These are phyloP conservation scores for Neonectria coccinea DNA, from an alignment of 2,329 filamentous ascomycete species.

Conservation along the genomic window DNA sequence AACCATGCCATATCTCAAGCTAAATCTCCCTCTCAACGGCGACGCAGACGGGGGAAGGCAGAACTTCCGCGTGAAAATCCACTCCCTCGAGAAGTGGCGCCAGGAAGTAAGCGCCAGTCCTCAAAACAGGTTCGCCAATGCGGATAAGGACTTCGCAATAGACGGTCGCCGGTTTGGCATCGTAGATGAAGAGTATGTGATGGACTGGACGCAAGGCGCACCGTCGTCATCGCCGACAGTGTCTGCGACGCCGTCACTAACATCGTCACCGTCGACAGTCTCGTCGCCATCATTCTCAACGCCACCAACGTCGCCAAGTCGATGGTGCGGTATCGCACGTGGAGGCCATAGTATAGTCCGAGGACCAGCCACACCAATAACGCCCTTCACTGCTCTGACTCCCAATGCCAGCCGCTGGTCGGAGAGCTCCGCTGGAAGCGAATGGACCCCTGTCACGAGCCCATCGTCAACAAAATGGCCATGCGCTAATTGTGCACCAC, in stretches of 20 bases:
- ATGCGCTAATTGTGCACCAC: background rate
- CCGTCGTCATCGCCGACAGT: background rate
- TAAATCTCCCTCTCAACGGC: slow-evolving; percentile 6
- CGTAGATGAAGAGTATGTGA: background rate
- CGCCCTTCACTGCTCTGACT: background rate
- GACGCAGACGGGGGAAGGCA: background rate
- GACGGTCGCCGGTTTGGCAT: background rate
- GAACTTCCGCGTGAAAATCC: background rate
- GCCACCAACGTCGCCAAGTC: background rate
- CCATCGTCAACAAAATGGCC: background rate
- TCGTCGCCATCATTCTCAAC: background rate
- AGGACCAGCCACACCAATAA: background rate
- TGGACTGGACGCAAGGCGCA: background rate
- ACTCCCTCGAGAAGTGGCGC: slow-evolving; percentile 3
- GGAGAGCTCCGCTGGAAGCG: background rate
- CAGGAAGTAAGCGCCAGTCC: background rate
- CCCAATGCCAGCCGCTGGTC: background rate
- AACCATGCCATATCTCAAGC: background rate
- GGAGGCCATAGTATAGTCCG: background rate
- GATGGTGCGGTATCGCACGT: background rate
- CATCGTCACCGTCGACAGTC: background rate
- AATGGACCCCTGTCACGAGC: background rate
- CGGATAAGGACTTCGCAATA: background rate
- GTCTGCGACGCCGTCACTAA: background rate
- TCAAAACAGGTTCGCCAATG: background rate